Conservation (phyloP, 345 rosid genomes). For the Hevea brasiliensis region DNA sequence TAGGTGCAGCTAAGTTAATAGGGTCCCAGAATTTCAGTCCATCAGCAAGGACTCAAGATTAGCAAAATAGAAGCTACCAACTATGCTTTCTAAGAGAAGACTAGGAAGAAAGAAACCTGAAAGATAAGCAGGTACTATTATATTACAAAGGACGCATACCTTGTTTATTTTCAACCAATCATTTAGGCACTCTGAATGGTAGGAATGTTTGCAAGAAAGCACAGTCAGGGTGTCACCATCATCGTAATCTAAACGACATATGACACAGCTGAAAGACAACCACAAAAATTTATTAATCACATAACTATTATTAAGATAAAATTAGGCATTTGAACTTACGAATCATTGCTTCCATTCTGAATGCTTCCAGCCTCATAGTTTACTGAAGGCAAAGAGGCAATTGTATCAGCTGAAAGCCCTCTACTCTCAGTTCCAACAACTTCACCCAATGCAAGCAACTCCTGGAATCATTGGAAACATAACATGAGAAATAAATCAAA, state of each 20-base stretch:
- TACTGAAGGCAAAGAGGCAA: conserved; percentile 77
- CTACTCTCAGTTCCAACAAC: conserved; percentile 88
- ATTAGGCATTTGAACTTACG: conserved; percentile 51
- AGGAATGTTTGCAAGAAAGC: conserved; percentile 92
- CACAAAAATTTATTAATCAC: conserved; percentile 8
- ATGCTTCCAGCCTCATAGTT: conserved; percentile 65
- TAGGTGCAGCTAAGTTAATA: background rate
- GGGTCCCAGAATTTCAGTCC: background rate
- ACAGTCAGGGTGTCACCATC: conserved; percentile 73
- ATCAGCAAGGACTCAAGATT: background rate
- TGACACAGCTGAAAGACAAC: conserved; percentile 69
- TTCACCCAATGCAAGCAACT: conserved; percentile 89
- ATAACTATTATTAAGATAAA: conserved; percentile 13
- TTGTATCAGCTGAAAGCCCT: conserved; percentile 78
- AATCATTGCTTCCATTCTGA: conserved; percentile 80
- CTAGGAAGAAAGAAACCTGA: background rate
- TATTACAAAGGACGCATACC: conserved; percentile 38
- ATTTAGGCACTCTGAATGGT: conserved; percentile 90
- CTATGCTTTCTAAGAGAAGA: background rate
- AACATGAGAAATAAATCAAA: conserved; percentile 1
- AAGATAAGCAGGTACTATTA: background rate
- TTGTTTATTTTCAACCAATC: conserved; percentile 96
- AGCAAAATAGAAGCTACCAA: background rate
- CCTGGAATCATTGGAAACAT: conserved; percentile 45
- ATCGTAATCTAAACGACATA: conserved; percentile 88